Conservation (phyloP, 2,329 filamentous ascomycete species). For the Hymenoscyphus linearis region DNA sequence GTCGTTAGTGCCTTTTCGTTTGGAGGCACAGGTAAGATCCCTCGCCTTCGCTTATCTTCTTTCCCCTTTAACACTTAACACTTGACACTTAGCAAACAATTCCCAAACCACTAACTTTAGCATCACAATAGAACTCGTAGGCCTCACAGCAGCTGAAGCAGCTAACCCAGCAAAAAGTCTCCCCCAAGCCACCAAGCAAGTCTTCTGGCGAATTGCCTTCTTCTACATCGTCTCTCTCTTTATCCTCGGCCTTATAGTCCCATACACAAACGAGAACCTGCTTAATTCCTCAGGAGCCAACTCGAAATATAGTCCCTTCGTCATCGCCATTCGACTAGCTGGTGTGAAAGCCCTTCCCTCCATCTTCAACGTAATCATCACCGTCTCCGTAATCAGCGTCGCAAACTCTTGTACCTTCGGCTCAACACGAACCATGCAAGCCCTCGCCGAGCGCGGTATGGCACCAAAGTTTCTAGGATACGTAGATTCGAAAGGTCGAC, state of each 20-base stretch:
- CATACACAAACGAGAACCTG: constrained; percentile 28
- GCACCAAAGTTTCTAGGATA: constrained; percentile 50
- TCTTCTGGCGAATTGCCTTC: constrained; percentile 42
- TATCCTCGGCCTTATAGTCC: constrained; percentile 40
- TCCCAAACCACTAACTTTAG: background rate
- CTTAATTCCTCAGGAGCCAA: constrained; percentile 27
- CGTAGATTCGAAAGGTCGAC: constrained; percentile 56
- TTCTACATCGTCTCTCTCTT: constrained; percentile 41
- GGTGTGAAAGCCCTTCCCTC: constrained; percentile 45
- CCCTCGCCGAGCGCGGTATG: constrained; percentile 35
- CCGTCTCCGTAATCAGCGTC: constrained; percentile 46
- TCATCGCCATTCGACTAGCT: constrained; percentile 46
- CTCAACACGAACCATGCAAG: constrained; percentile 47
- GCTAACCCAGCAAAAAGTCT: constrained; percentile 47
- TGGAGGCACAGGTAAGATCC: constrained; percentile 42
- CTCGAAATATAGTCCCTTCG: constrained; percentile 40
- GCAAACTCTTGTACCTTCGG: constrained; percentile 48
- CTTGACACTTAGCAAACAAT: too few relatives aligned
- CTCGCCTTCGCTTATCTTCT: background rate
- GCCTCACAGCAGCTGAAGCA: constrained; percentile 54
- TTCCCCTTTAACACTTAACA: background rate
- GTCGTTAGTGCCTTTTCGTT: constrained; percentile 60
- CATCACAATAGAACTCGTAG: constrained; percentile 45
- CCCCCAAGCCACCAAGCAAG: constrained; percentile 39
- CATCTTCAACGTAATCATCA: constrained; percentile 50